These are phyloP conservation scores for Pleurotus citrinopileatus DNA, from an alignment of 768 basidiomycete genomes.

Conservation along the genomic window DNA sequence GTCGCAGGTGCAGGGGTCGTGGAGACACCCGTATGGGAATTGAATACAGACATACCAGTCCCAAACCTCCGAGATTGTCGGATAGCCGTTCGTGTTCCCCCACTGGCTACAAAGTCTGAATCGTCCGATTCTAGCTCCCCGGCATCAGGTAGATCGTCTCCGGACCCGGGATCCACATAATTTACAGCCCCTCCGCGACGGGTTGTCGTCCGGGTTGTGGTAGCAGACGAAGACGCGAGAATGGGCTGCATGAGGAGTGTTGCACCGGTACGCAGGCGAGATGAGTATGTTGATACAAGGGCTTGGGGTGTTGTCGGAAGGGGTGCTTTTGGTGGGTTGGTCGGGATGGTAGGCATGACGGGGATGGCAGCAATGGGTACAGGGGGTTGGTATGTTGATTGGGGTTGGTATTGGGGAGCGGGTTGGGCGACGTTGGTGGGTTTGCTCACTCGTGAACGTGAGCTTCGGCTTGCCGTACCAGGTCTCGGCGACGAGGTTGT, in stretches of 20 bases:
- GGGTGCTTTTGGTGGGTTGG: slow-evolving; percentile 52
- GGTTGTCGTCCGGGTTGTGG: slow-evolving; percentile 39
- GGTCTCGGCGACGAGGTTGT: slow-evolving; percentile 52
- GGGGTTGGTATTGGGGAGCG: slow-evolving; percentile 26
- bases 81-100: slow-evolving; percentile 56
- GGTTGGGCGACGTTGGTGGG: slow-evolving; percentile 34
- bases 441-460: slow-evolving; percentile 37
- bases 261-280: slow-evolving; percentile 87
- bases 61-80: slow-evolving; percentile 39
- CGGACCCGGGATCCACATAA: slow-evolving; percentile 84
- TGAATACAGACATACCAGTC: slow-evolving; percentile 54
- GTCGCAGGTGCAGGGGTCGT: slow-evolving; percentile 35
- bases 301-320: slow-evolving; percentile 70
- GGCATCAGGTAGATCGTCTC: slow-evolving; percentile 78
- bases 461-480: slow-evolving; percentile 35
- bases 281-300: slow-evolving; percentile 77
- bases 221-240: slow-evolving; percentile 36
- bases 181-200: slow-evolving; percentile 74
- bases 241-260: slow-evolving; percentile 92
- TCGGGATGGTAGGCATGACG: slow-evolving; percentile 28
- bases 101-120: slow-evolving; percentile 73
- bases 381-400: slow-evolving; percentile 35
- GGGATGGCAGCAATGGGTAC: slow-evolving; percentile 26
- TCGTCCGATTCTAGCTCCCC: slow-evolving; percentile 84
- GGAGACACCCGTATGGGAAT: slow-evolving; percentile 42